Conservation (phyloP, 352 stramenopile species). For the Phytophthora fragariaefolia region DNA sequence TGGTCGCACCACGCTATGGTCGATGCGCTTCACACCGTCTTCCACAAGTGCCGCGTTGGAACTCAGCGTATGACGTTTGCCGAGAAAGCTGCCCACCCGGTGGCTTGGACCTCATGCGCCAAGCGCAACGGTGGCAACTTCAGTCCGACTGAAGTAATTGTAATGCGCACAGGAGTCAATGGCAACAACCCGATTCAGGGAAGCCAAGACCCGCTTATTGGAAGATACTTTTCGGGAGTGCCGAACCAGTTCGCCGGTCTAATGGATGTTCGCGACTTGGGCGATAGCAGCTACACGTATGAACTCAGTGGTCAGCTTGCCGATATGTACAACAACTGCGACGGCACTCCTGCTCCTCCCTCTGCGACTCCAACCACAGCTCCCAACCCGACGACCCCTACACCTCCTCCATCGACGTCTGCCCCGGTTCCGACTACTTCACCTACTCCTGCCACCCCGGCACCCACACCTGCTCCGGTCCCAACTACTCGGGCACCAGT, state of each 20-base stretch:
- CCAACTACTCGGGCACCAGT: constrained; percentile 12
- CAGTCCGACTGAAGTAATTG: constrained; percentile 42
- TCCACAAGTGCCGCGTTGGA: constrained; percentile 64
- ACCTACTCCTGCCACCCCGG: constrained; percentile 2
- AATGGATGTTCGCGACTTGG: constrained; percentile 43
- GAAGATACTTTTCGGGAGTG: constrained; percentile 36
- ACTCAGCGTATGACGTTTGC: constrained; percentile 39
- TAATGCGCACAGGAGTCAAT: constrained; percentile 39
- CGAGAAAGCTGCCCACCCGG: constrained; percentile 44
- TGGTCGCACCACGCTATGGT: constrained; percentile 71
- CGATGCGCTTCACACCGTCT: constrained; percentile 62
- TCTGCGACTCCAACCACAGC: constrained; percentile 10
- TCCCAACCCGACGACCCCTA: not conserved
- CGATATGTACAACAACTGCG: constrained; percentile 58
- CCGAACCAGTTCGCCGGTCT: constrained; percentile 41
- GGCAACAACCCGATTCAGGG: constrained; percentile 26
- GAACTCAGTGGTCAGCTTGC: too few species aligned
- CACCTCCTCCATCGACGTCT: constrained; percentile 1
- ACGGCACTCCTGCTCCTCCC: constrained; percentile 32
- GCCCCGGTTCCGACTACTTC: constrained; percentile 9
- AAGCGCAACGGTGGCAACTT: constrained; percentile 22
- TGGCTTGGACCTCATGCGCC: constrained; percentile 46
- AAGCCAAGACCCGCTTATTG: constrained; percentile 37
- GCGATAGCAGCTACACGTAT: constrained; percentile 55
- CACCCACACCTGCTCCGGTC: constrained; percentile 1